Conservation (phyloP, 768 basidiomycete species). For the Kwoniella sp. region DNA sequence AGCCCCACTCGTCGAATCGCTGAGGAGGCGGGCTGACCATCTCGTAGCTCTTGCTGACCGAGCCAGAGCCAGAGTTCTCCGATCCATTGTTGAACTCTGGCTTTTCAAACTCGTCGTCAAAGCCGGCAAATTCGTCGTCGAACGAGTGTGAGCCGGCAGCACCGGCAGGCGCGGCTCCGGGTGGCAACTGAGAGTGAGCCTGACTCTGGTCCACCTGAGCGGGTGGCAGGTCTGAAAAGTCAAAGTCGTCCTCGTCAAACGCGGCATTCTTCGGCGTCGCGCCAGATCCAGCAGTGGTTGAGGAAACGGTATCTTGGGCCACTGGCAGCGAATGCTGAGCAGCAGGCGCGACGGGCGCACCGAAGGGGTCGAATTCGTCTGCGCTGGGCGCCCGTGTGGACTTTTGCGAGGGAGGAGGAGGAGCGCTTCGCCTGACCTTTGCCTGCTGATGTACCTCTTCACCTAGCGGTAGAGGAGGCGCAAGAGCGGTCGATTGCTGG, state of each 20-base stretch:
- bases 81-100: constrained; percentile 15
- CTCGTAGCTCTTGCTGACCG: constrained; percentile 41
- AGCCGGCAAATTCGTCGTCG: constrained; percentile 48
- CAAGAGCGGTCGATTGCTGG: constrained; percentile 3
- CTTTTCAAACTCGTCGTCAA: constrained; percentile 50
- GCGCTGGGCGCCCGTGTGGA: constrained; percentile 4
- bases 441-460: constrained; percentile 1
- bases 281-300: constrained; percentile 6
- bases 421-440: constrained; percentile 30
- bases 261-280: constrained; percentile 10
- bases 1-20: constrained; percentile 34
- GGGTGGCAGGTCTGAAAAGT: constrained; percentile 42
- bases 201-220: constrained; percentile 29
- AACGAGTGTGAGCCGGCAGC: constrained; percentile 29
- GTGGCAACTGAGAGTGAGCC: background rate
- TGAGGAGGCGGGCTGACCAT: constrained; percentile 34
- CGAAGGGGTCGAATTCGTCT: constrained; percentile 38
- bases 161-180: background rate
- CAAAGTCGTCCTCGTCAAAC: constrained; percentile 49
- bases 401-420: constrained; percentile 31
- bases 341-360: constrained; percentile 24
- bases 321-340: constrained; percentile 21
- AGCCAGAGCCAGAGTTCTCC: constrained; percentile 9
- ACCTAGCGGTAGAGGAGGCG: constrained; percentile 14
- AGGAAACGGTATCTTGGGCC: no score